Evolutionary conservation across 73 alveolate genomes (phyloP), one percentile per base, ranked within the genome.

Genomic region (Stentor coeruleus): DNA sequence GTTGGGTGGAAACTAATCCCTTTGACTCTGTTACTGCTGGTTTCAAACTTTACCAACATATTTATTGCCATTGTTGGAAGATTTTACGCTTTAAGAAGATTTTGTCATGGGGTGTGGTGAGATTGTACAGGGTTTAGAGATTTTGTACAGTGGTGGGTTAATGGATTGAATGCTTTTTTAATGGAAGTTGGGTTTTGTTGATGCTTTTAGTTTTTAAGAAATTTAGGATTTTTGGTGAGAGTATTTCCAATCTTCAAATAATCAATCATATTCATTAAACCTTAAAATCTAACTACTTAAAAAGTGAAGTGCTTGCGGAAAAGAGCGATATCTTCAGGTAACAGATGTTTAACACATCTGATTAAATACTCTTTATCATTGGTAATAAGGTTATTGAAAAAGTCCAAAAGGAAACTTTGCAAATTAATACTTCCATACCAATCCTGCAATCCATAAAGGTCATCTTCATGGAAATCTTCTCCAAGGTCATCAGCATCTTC

Each of bases 1-100:
- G 93, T 94, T 58, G 99, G 98, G 90, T 98, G 99, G 87, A 98
- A 98, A 73, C 98, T 87, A 83, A 98, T 82, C 59, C 99, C 99
- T 84, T 91, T 98, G 59, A 98, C 99, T 86, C 99, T 92, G 82
- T 90, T 95, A 79, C 99, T 93, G 89, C 93, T 96, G 15, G 98
- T 91, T 82, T 98, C 98, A 84, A 97, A 98, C 86, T 97, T 96
- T 59, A 95, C 96, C 89, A 93, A 88, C 98, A 96, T 95, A 85
- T 85, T 94, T 74, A 38, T 82, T 86, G 49, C 55, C 39, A 58
- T 66, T 77, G 72, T n/a, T n/a, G n/a, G n/a, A n/a, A n/a, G n/a
- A n/a, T 74, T 20, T 74, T n/a, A n/a, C n/a, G n/a, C n/a, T n/a
- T n/a, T n/a, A n/a, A n/a, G n/a, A n/a, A n/a, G n/a, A n/a, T n/a